These are phyloP conservation scores for Rhizopus microsporus DNA, from an alignment of 371 early-diverging fungal species.

Conservation along the genomic window DNA sequence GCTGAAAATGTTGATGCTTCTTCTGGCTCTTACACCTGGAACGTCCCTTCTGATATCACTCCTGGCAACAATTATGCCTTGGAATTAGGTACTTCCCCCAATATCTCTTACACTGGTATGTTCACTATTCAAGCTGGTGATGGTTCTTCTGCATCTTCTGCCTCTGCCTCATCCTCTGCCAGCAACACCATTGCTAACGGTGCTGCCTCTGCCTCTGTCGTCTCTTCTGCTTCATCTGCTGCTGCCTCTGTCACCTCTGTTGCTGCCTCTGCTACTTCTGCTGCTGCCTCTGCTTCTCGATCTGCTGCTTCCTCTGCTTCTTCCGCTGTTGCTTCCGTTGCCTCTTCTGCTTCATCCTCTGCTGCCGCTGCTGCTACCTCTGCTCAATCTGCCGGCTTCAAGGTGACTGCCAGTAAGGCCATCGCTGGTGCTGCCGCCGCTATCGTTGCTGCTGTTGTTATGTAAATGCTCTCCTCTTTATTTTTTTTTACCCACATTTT, in stretches of 20 bases:
- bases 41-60: conserved; percentile 20
- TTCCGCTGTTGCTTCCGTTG: conserved; percentile 16
- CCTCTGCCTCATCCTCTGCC: conserved; percentile 7
- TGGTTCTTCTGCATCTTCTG: conserved; percentile 4
- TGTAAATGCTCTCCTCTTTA: conserved; percentile 1
- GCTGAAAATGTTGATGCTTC: conserved; percentile 38
- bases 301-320: conserved; percentile 10
- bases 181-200: neutral
- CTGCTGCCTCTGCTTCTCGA: conserved; percentile 4
- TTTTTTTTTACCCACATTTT: neutral
- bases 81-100: conserved; percentile 24
- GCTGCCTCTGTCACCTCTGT: neutral
- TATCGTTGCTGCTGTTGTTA: conserved; percentile 20
- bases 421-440: conserved; percentile 20
- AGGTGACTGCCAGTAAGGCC: conserved; percentile 15
- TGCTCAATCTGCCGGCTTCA: conserved; percentile 16
- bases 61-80: conserved; percentile 27
- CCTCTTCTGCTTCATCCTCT: neutral
- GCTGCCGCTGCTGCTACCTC: conserved; percentile 9
- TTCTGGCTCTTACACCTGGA: conserved; percentile 22
- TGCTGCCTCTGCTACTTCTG: conserved; percentile 9
- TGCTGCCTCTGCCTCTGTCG: conserved; percentile 10
- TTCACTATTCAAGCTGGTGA: conserved; percentile 22
- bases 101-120: conserved; percentile 28
- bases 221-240: conserved; percentile 7